phyloP scores from a whole-genome alignment of 108 stramenopile species.

The Skeletonema marinoi region DNA sequence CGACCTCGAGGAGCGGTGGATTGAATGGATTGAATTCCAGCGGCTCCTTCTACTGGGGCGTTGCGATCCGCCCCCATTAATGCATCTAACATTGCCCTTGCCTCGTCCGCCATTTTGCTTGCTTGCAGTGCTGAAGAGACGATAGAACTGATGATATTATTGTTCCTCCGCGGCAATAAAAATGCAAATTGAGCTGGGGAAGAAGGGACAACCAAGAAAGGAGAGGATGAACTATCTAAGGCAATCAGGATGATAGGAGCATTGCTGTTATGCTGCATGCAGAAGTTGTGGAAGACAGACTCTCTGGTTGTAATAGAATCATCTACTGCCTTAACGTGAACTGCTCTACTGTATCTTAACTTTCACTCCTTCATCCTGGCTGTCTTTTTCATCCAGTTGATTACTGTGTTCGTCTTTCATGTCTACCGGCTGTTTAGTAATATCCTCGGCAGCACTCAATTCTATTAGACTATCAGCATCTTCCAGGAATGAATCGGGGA shows the following conservation, averaged over 20 bases:
- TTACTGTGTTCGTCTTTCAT: not conserved
- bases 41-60: constrained; percentile 56
- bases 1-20: constrained; percentile 21
- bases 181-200: too few relatives aligned
- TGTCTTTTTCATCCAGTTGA: not conserved
- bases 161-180: too few relatives aligned
- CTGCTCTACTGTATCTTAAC: not conserved
- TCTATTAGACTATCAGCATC: not conserved
- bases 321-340: not conserved
- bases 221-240: too few relatives aligned
- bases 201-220: too few relatives aligned
- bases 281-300: too few relatives aligned
- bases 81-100: constrained; percentile 78
- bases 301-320: too few relatives aligned
- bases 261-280: too few relatives aligned
- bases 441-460: not conserved
- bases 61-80: constrained; percentile 91
- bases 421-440: not conserved
- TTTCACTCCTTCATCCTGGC: not conserved
- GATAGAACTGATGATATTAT: too few relatives aligned
- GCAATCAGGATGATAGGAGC: too few relatives aligned
- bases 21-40: too few relatives aligned
- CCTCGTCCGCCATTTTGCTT: constrained; percentile 65
- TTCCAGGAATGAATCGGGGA: constrained; percentile 45
- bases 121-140: not conserved